Base-by-base conservation (phyloP, 164 flowering plant species). In the Magnolia officinalis region DNA sequence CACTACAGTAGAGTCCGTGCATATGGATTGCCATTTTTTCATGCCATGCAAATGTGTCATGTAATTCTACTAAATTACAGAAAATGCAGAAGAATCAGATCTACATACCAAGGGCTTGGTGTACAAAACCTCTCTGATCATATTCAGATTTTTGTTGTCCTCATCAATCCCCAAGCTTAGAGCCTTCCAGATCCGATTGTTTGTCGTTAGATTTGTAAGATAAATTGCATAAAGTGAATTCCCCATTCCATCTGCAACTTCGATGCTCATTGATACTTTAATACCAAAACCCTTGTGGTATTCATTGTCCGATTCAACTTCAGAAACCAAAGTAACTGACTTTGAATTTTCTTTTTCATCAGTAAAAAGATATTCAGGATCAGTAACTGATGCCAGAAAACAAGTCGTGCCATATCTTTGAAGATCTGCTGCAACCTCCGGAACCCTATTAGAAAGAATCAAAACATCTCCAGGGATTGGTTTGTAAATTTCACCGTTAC, bases 381-480 rank as follows among this genome's bases (percentile, higher is more conserved):
- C 75, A 9, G 73, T 79, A 37, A 86, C 89, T 10, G 72, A 51
- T n/a, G 86, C 89, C 74, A 88, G 84, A 66, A 79, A 70, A 83
- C 88, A 90, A 4, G 50, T 74, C 70, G 82, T 73, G 13, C 88
- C 87, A 9, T 55, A 59, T 13, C 82, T 73, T 50, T 76, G 78
- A 20, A 91, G 71, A 79, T 88, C 95, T 64, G 80, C 50, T 31
- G 71, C 70, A 67, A 70, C 72, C 83, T 84, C 88, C 10, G 91
- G 96, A 68, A 79, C 86, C 6, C 55, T 79, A 67, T 84, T 83
- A 9, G 92, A 72, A 3, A 94, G 18, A 67, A 88, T 51, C 8
- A 89, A 77, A n/a, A 94, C 13, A 86, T 94, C 97, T 3, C 91
- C 90, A 49, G 84, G 88, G 81, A 83, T 76, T 11, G 91, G 84